Base-by-base conservation (phyloP, 495 filamentous ascomycete species). In the Aspergillus avenaceus region DNA sequence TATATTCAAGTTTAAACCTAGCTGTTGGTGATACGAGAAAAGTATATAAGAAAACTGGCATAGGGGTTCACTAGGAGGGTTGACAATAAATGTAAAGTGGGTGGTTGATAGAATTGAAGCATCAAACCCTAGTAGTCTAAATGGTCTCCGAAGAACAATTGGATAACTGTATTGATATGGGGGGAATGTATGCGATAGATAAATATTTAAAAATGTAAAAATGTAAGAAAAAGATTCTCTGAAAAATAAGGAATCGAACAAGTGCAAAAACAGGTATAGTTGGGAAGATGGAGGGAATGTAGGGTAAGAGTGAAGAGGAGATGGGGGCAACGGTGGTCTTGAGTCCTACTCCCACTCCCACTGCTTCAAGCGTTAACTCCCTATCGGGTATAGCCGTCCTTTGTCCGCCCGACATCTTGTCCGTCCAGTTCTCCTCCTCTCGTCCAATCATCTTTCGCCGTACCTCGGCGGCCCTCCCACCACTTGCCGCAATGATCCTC, bases 361-460 rank as follows among this genome's bases (percentile, higher is more conserved):
- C 14, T 38, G 16, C 34, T 34, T 34, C 34, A 38, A n/a, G 7
- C 5, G 37, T 14, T 34, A 44, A n/a, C 24, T 13, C 56, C 59
- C 50, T 24, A 63, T 52, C 44, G 9, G 44, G 55, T 23, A 40
- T 54, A 60, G 54, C 49, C 45, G 40, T 31, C 52, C 44, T 49
- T 57, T 58, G 62, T 62, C 58, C 62, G 59, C 58, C 54, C 55
- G 56, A 53, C 45, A 56, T 63, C 60, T 62, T 60, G 62, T 61
- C 56, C 49, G 49, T 32, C 19, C 49, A 46, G 38, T 69, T 63
- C 68, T 72, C 71, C 71, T 73, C 66, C 54, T 68, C 68, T 67
- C 58, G 54, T 27, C 72, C 72, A 75, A 75, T 75, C 65, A 75
- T 19, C 42, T 29, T 16, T 52, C 54, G 42, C 50, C 31, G 42